phyloP scores from a whole-genome alignment of 1,284 basidiomycete genomes.

The Agroathelia rolfsii region DNA sequence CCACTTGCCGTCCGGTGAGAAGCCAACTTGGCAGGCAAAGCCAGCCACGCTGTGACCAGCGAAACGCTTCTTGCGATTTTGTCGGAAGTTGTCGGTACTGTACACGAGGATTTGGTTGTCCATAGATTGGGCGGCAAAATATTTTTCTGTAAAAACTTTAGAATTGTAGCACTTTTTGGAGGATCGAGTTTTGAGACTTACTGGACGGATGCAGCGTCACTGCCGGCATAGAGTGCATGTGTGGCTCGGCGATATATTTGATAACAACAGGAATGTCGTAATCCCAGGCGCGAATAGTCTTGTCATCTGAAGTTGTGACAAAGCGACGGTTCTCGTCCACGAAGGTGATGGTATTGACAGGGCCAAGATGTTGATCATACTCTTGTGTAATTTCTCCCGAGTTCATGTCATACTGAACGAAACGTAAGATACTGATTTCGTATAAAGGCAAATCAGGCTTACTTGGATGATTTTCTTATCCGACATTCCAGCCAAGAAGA shows the following conservation, averaged over 20 bases:
- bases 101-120: slow-evolving; percentile 98
- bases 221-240: slow-evolving; percentile 99
- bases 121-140: slow-evolving; percentile 93
- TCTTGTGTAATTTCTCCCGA: slow-evolving; percentile 93
- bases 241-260: slow-evolving; percentile 98
- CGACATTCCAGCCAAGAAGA: slow-evolving; percentile 97
- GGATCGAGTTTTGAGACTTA: too few species aligned
- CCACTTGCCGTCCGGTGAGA: slow-evolving; percentile 97
- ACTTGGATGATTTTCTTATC: slow-evolving; percentile 99
- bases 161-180: too few species aligned
- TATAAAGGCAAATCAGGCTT: too few species aligned
- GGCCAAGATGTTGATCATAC: slow-evolving; percentile 97
- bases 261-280: slow-evolving; percentile 98
- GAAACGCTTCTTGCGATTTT: slow-evolving; percentile 97
- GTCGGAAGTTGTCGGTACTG: slow-evolving; percentile 93
- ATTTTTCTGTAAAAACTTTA: too few species aligned
- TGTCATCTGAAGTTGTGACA: slow-evolving; percentile 98
- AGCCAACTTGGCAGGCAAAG: slow-evolving; percentile 93
- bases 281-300: slow-evolving; percentile 98
- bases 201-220: slow-evolving; percentile 91
- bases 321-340: slow-evolving; percentile 96
- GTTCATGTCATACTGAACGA: slow-evolving; percentile 94
- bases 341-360: slow-evolving; percentile 98
- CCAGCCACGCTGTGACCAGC: slow-evolving; percentile 95
- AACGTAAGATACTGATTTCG: too few species aligned